These are phyloP conservation scores for Stachybotrys echinatus DNA, from an alignment of 2,329 filamentous ascomycete species.

Conservation along the genomic window DNA sequence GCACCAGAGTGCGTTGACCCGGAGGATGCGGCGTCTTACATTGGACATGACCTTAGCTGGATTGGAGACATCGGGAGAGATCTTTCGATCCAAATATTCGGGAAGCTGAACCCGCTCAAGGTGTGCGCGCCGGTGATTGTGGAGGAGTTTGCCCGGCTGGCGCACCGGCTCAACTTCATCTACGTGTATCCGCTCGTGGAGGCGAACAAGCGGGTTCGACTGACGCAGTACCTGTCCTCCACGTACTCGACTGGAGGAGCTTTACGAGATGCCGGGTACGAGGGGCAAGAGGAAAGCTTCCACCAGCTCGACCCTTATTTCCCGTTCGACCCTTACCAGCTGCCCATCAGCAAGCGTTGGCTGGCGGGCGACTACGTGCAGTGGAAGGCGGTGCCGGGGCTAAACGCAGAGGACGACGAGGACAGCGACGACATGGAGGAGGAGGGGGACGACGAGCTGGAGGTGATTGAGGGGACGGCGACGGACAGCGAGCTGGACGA, in stretches of 20 bases:
- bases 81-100: conserved; percentile 74
- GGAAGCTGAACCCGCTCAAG: conserved; percentile 88
- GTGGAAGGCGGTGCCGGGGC: conserved; percentile 70
- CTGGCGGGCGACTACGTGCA: conserved; percentile 76
- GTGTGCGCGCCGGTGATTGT: conserved; percentile 90
- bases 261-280: conserved; percentile 42
- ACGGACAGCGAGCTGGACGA: conserved; percentile 42
- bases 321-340: conserved; percentile 92
- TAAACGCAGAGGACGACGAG: conserved; percentile 53
- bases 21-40: conserved; percentile 55
- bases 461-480: conserved; percentile 44
- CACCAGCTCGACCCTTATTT: conserved; percentile 93
- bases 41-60: conserved; percentile 74
- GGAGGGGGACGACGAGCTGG: conserved; percentile 38
- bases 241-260: conserved; percentile 51
- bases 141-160: conserved; percentile 82
- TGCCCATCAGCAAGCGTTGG: conserved; percentile 85
- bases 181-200: conserved; percentile 88
- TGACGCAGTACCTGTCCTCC: conserved; percentile 62
- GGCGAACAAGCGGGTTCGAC: conserved; percentile 82
- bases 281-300: conserved; percentile 64
- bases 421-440: conserved; percentile 49
- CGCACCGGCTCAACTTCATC: conserved; percentile 79
- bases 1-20: conserved; percentile 56
- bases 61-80: conserved; percentile 67